Evolutionary conservation across 2,329 filamentous ascomycete genomes (phyloP), one percentile per base, ranked within the genome.

Genomic region (Epichloe bromicola): DNA sequence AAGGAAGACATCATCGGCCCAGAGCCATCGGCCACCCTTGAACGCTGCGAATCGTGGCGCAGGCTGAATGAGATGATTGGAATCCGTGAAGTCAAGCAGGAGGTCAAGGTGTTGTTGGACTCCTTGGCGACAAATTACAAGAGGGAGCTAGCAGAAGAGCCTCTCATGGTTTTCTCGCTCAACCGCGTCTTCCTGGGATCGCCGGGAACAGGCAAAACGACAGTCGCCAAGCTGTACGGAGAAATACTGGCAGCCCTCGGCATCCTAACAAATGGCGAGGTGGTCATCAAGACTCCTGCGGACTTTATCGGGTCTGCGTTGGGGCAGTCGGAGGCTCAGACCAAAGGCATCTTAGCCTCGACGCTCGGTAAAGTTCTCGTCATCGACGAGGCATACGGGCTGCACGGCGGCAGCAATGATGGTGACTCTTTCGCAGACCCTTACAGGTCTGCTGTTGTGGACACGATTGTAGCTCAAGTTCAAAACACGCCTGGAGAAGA

Each of bases 341-440:
- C 86, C 0, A 90, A 87, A 56, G 81, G 71, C 0, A 88, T 90
- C 6, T 70, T 91, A 0, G 78, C 76, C 0, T 68, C 80, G 0
- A 80, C 83, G 0, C 56, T 75, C 0, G 86, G 87, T 0, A 91
- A 90, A 56, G 84, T 90, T 0, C 73, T 91, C 0, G 78, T 91
- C 14, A 88, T 91, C 3, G 86, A 91, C 54, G 86, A 93, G 60
- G 86, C 86, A 0, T 90, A 91, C 55, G 79, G 80, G 36, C 70
- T 91, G 0, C 76, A 73, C 44, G 64, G 67, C 1, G 69, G 68
- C 0, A 61, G 63, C 2, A 63, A 58, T 0, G 58, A 57, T 14
- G 34, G 48, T 3, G 49, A 53, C 1, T 54, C 53, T 0, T 30
- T 49, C 0, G 55, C 52, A 0, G 67, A 69, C 14, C 61, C 66